Base-by-base conservation (phyloP, 225 moss, liverwort and hornwort species). In the Climacium dendroides region DNA sequence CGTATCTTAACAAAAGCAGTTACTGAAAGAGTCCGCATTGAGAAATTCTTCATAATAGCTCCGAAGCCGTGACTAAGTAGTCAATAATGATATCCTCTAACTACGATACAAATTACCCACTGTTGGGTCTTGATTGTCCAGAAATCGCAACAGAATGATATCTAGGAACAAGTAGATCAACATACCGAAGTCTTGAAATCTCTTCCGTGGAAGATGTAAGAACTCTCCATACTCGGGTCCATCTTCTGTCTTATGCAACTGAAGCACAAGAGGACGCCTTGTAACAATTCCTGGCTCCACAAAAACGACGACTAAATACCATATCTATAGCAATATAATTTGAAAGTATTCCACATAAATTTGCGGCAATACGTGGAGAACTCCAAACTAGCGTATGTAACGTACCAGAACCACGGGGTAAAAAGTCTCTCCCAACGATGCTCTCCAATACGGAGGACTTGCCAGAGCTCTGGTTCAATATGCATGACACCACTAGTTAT, bases 391-490 rank as follows among this genome's bases (percentile, higher is more conserved):
- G 34, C 3, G 37, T 35, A 62, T 9, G 5, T 39, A 72, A 60
- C 39, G 15, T 84, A 93, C 95, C 95, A 93, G 94, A 95, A 63
- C 97, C 97, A 82, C 97, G 93, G 24, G 97, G 97, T 83, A 97
- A 90, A 69, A 97, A 97, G 89, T 97, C 97, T 66, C 97, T 91
- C 71, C 97, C 97, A 67, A 97, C 97, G 58, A 97, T 97, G 89
- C 97, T 97, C 91, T 97, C 97, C 90, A 97, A 90, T 23, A 97
- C 96, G 11, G 96, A 97, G 32, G 97, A 96, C 90, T 97, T 97
- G 66, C 97, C 96, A 25, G 97, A 97, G 80, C 96, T 96, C 92
- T 97, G 95, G 50, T 55, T 87, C 77, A 70, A 88, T 58, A 80
- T 53, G 43, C 43, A 85, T 29, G 64, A 86, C 52, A 89, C 52